These are phyloP conservation scores for Fusarium proliferatum DNA, from an alignment of 2,329 filamentous ascomycete genomes.

Conservation along the genomic window DNA sequence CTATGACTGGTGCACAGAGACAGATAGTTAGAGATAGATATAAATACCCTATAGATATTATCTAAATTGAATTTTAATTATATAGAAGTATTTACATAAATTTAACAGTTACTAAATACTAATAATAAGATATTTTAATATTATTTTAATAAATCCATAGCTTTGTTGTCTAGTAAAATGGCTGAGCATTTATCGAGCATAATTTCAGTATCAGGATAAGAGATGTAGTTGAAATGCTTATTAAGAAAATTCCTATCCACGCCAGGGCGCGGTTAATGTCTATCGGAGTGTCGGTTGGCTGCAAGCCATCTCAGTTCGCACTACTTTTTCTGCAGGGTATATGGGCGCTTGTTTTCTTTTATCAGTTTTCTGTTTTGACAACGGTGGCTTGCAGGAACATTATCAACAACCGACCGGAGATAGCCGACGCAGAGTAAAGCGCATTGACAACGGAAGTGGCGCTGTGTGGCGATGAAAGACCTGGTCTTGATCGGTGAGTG, in stretches of 20 bases:
- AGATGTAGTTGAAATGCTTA: background rate
- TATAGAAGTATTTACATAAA: too few relatives aligned
- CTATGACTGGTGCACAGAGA: too few relatives aligned
- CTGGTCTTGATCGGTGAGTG: background rate
- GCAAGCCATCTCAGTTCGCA: background rate
- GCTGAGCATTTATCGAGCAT: accelerated
- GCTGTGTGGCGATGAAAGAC: background rate
- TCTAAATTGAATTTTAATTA: accelerated
- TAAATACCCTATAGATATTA: background rate
- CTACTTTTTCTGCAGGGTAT: background rate
- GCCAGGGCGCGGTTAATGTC: too few relatives aligned
- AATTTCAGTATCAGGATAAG: accelerated
- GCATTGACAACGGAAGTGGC: background rate
- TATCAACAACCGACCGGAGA: background rate
- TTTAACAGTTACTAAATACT: background rate
- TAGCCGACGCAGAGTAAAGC: background rate
- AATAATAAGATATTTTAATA: too few relatives aligned
- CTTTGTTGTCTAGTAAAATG: accelerated
- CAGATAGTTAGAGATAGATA: too few relatives aligned
- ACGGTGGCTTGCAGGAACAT: background rate
- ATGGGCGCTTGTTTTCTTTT: background rate
- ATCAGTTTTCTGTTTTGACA: background rate
- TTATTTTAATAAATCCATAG: background rate
- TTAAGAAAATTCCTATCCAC: background rate
- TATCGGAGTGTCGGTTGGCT: accelerated